These are phyloP conservation scores for Globisporangium takayamanum DNA, from an alignment of 352 stramenopile genomes.

Conservation along the genomic window DNA sequence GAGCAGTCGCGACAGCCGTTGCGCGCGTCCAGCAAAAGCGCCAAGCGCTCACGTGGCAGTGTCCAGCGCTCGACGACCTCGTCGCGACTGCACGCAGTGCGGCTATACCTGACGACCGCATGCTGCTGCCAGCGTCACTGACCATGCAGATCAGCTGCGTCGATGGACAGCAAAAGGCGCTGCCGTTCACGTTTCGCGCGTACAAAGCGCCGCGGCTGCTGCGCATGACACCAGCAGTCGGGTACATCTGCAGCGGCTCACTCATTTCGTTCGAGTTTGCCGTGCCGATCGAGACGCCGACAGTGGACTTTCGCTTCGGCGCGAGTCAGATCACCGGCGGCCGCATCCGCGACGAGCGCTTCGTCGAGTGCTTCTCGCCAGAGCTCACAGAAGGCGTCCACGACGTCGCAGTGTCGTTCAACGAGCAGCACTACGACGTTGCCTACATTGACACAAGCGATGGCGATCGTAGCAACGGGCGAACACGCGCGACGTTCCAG, in stretches of 20 bases:
- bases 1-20: slow-evolving; percentile 19
- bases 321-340: slow-evolving; percentile 23
- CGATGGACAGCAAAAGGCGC: slow-evolving; percentile 32
- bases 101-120: slow-evolving; percentile 14
- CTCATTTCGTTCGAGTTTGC: slow-evolving; percentile 62
- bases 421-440: slow-evolving; percentile 60
- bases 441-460: slow-evolving; percentile 7
- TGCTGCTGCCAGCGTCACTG: slow-evolving; percentile 39
- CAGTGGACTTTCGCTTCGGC: slow-evolving; percentile 59
- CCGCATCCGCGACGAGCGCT: slow-evolving; percentile 27
- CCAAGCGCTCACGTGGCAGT: slow-evolving; percentile 45
- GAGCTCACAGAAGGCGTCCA: slow-evolving; percentile 38
- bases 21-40: slow-evolving; percentile 34
- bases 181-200: slow-evolving; percentile 54
- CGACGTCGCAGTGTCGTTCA: slow-evolving; percentile 50
- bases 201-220: slow-evolving; percentile 46
- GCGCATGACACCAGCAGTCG: slow-evolving; percentile 40
- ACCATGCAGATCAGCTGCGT: slow-evolving; percentile 55
- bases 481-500: slow-evolving; percentile 28
- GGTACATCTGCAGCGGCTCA: slow-evolving; percentile 58
- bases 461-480: not conserved
- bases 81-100: not conserved
- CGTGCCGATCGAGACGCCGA: slow-evolving; percentile 46
- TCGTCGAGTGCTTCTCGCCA: slow-evolving; percentile 62
- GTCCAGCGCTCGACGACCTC: slow-evolving; percentile 27